Base-by-base conservation (phyloP, 139 green algal species). In the Tetradesmus lagerheimii region DNA sequence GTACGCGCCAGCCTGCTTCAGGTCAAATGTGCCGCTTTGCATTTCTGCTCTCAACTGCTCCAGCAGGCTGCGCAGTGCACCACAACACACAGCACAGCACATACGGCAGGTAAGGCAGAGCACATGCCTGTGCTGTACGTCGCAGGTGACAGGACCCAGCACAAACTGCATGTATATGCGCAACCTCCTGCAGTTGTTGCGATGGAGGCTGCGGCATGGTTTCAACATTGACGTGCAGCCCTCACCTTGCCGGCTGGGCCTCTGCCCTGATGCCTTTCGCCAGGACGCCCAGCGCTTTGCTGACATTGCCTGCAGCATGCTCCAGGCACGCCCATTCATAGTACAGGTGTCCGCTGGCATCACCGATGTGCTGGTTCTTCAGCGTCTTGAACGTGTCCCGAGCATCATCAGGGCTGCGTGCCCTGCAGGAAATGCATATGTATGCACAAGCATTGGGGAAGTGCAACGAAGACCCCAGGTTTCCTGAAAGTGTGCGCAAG, bases 361-460 rank as follows among this genome's bases (percentile, higher is more conserved):
- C 91, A 3, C 94, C 96, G 53, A 98, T 94, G 25, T 93, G 90
- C 88, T 97, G 94, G 83, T 95, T 96, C 74, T 96, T 97, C 18
- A 99, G 93, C 35, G 92, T 96, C 91, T 99, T 98, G 90, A 98
- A 96, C 0, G 95, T 96, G 86, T 98, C 97, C 4, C 96, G 90
- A 1, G 95, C 97, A 53, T 99, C 97, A 76, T 98, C 97, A 14
- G 50, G 83, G 47, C 86, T 90, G 12, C 35, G 34, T 25, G 43
- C 39, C 83, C 64, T 92, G 80, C 62, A 20, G 62, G 5, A 23
- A 31, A 37, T 12, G 29, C 4, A 27, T 27, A 85, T 39, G 15
- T 25, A 77, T 29, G 39, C n/a, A n/a, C n/a, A n/a, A n/a, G n/a
- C n/a, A n/a, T 18, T 4, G 3, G 37, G 62, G 23, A 8, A 50